A percentile compares a stretch with the other conserved stretches of the same genome.
Evolutionary conservation across 2,329 filamentous ascomycete species (phyloP).

Genomic region (Bipolaris zeicola): DNA sequence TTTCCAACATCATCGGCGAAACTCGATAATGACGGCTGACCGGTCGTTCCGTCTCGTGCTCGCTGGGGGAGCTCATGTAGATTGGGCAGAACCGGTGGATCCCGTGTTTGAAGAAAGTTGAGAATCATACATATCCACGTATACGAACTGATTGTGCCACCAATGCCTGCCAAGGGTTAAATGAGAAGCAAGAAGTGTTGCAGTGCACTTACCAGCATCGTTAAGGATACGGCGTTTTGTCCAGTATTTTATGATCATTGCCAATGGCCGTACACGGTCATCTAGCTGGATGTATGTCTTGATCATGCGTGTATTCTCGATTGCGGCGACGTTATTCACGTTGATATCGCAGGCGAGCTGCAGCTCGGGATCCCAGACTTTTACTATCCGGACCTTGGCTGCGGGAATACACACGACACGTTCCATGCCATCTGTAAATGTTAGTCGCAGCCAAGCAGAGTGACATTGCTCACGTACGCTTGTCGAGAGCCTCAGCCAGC

Average conservation of each 20-base stretch:
- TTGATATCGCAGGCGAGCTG: slow-evolving; percentile 95
- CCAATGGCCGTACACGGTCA: slow-evolving; percentile 84
- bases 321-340: slow-evolving; percentile 92
- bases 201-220: slow-evolving; percentile 80
- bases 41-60: slow-evolving; percentile 66
- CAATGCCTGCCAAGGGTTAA: slow-evolving; percentile 64
- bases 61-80: slow-evolving; percentile 76
- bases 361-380: slow-evolving; percentile 96
- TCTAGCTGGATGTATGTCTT: slow-evolving; percentile 95
- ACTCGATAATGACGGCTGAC: slow-evolving; percentile 64
- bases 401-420: slow-evolving; percentile 92
- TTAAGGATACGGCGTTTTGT: slow-evolving; percentile 91
- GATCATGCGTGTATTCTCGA: slow-evolving; percentile 98
- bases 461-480: slow-evolving; percentile 65
- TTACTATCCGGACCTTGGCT: slow-evolving; percentile 97
- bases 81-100: slow-evolving; percentile 81
- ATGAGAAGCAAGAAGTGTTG: slow-evolving; percentile 12
- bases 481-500: slow-evolving; percentile 83
- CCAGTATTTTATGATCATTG: slow-evolving; percentile 98
- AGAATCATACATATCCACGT: slow-evolving; percentile 99
- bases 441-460: slow-evolving; percentile 38
- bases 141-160: slow-evolving; percentile 94
- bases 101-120: slow-evolving; percentile 88
- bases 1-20: slow-evolving; percentile 87
- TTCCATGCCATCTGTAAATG: slow-evolving; percentile 82